These are phyloP conservation scores for Verticillium nubilum DNA, from an alignment of 2,329 filamentous ascomycete genomes.

Conservation along the genomic window DNA sequence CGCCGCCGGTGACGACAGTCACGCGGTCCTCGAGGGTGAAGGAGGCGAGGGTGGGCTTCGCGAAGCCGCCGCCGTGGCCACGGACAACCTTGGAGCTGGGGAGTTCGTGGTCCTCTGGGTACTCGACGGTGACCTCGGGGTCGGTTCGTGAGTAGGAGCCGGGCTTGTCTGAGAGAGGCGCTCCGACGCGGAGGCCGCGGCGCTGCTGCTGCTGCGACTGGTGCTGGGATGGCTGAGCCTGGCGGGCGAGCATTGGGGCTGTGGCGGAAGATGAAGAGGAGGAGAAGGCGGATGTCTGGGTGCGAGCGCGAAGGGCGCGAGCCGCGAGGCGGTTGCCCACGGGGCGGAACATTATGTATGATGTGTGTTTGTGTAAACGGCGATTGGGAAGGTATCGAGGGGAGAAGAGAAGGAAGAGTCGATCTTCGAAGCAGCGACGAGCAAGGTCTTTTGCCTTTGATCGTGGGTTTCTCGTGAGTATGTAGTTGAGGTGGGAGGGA, in stretches of 20 bases:
- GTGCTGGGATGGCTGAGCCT: conserved; percentile 12
- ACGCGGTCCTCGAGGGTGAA: conserved; percentile 85
- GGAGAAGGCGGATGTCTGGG: conserved; percentile 1
- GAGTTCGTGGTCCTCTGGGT: conserved; percentile 69
- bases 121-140: conserved; percentile 69
- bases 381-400: neutral
- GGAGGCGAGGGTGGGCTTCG: conserved; percentile 76
- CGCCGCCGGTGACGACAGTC: conserved; percentile 84
- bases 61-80: conserved; percentile 73
- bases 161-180: conserved; percentile 33
- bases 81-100: conserved; percentile 66
- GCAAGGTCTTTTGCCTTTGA: neutral
- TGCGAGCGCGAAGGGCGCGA: conserved; percentile 4
- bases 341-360: conserved; percentile 10
- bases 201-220: conserved; percentile 14
- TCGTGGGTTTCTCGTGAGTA: neutral
- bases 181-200: conserved; percentile 25
- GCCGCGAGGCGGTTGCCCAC: conserved; percentile 9
- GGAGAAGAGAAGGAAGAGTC: neutral
- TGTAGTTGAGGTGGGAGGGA: neutral
- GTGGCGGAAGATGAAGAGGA: conserved; percentile 14
- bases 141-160: conserved; percentile 77
- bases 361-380: neutral
- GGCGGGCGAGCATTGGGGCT: conserved; percentile 9
- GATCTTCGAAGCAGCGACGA: too few relatives aligned